These are phyloP conservation scores for Aspergillus caelatus DNA, from an alignment of 2,329 filamentous ascomycete species.

Conservation along the genomic window DNA sequence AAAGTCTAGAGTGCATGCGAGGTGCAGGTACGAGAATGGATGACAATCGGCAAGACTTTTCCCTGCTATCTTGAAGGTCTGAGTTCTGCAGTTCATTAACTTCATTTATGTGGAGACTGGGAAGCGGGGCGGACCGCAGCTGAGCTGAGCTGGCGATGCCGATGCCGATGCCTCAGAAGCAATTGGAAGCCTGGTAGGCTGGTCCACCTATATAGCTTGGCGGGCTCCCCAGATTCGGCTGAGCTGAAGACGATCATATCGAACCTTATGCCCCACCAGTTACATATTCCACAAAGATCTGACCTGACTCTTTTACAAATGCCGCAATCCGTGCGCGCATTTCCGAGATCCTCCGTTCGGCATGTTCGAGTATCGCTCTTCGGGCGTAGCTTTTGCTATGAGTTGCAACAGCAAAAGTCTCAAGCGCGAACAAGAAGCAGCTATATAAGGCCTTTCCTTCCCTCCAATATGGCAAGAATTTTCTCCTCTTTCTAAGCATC, in stretches of 20 bases:
- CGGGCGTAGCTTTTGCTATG: too few species aligned
- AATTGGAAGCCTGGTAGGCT: background rate
- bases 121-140: background rate
- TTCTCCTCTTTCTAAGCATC: background rate
- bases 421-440: background rate
- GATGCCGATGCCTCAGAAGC: background rate
- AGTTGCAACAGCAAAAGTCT: background rate
- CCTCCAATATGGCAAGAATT: background rate
- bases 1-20: background rate
- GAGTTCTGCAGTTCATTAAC: too few species aligned
- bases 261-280: background rate
- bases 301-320: too few species aligned
- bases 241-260: background rate
- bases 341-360: background rate
- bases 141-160: background rate
- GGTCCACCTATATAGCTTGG: too few species aligned
- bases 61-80: too few species aligned
- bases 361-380: too few species aligned
- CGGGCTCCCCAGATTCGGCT: background rate
- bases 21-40: background rate
- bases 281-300: background rate
- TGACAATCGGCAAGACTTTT: too few species aligned
- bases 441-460: background rate
- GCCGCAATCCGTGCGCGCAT: background rate
- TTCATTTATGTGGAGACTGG: background rate